phyloP scores from a whole-genome alignment of 305 asterid genomes.

The Fraxinus velutina region DNA sequence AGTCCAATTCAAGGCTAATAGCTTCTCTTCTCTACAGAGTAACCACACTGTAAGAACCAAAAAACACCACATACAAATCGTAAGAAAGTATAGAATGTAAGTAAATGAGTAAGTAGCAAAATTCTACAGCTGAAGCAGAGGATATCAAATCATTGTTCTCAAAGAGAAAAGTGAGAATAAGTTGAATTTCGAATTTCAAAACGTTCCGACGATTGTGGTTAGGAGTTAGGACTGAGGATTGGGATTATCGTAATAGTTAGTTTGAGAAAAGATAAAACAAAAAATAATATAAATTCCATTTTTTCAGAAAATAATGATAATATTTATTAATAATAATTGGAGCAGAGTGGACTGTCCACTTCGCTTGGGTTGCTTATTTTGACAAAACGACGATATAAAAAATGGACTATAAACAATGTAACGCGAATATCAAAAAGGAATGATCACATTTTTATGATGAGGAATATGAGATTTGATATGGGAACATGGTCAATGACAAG shows the following conservation, averaged over 20 bases:
- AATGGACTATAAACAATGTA: not conserved
- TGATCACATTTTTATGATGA: not conserved
- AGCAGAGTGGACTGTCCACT: not conserved
- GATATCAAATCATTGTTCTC: not conserved
- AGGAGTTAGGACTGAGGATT: not conserved
- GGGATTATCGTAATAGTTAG: not conserved
- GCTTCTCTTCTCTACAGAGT: not conserved
- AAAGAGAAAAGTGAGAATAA: not conserved
- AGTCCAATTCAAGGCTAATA: not conserved
- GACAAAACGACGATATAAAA: not conserved
- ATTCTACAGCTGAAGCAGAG: not conserved
- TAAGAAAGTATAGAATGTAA: not conserved
- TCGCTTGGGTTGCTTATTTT: not conserved
- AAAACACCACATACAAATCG: not conserved
- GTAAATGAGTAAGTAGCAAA: not conserved
- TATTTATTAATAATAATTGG: not conserved
- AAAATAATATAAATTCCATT: not conserved
- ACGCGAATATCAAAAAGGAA: not conserved
- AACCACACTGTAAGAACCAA: not conserved
- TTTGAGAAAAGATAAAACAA: not conserved
- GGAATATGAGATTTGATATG: not conserved
- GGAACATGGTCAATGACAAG: too few relatives aligned
- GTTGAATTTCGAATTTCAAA: not conserved
- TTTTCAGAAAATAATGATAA: not conserved
- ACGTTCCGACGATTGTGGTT: not conserved